Base-by-base conservation (phyloP, 306 rosid genomes). In the Rubus parviflorus region DNA sequence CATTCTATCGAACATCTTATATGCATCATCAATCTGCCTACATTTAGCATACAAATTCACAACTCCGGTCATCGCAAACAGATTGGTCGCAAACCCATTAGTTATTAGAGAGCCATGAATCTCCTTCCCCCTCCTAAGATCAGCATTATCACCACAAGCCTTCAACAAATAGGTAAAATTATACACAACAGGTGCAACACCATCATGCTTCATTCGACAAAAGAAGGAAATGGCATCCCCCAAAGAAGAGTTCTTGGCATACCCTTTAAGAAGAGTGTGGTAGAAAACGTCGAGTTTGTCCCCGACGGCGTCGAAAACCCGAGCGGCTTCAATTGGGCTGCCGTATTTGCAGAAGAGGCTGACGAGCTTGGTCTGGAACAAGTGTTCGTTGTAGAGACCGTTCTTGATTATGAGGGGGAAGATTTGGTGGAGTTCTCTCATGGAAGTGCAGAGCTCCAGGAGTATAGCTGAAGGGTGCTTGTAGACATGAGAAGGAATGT, bases 1-100 rank as follows among this genome's bases (percentile, higher is more conserved):
- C 98, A 90, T 90, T 90, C 96, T 90, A 66, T 84, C 97, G 6
- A 95, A 92, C 96, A 95, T 90, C 88, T 90, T 88, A 68, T 85
- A 76, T 0, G 98, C 97, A 12, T 92, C 93, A 61, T 74, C 51
- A 74, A 94, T 83, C 83, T 83, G 83, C 70, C 88, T 85, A 56
- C 98, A 92, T 40, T 94, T 94, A 0, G 93, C 97, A 72, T 90
- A 94, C 88, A 94, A 10, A 66, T 92, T 95, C 5, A 88, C 91
- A 38, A 95, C 93, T 6, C 92, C 83, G 22, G 98, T 95, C 97
- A 90, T 92, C 2, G 98, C 87, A 79, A 87, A 89, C 89, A 92
- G 82, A 87, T 92, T 89, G 37, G 85, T 82, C n/a, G 74, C 86
- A 74, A 81, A 87, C 79, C 95, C 97, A 83, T 70, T 83, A 45